A percentile compares a stretch with the other conserved stretches of the same genome.
phyloP scores from a whole-genome alignment of 331 rosid species.

The Malus hybrid region DNA sequence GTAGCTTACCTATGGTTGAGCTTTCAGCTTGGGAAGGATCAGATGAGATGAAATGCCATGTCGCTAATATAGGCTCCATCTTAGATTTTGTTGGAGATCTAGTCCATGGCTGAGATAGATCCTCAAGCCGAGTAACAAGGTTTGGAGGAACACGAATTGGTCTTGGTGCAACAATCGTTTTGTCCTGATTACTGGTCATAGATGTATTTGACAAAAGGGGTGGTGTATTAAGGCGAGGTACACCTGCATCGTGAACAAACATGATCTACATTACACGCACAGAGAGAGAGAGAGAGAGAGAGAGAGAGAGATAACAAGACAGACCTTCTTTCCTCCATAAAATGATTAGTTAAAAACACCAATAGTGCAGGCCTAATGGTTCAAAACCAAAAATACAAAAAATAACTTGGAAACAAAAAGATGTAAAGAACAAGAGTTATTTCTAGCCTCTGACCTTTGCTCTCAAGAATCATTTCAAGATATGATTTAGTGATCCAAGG shows the following conservation, averaged over 20 bases:
- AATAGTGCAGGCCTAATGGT: background rate
- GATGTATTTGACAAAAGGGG: conserved; percentile 66
- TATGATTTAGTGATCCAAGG: conserved; percentile 97
- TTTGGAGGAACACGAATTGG: conserved; percentile 82
- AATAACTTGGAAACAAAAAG: background rate
- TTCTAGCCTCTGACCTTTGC: conserved; percentile 51
- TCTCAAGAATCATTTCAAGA: conserved; percentile 96
- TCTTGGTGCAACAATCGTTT: conserved; percentile 62
- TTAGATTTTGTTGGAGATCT: conserved; percentile 89
- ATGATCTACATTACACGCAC: background rate
- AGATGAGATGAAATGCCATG: conserved; percentile 71
- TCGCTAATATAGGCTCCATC: conserved; percentile 78
- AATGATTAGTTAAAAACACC: conserved; percentile 8
- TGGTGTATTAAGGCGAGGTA: conserved; percentile 97
- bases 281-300: background rate
- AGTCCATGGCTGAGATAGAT: conserved; percentile 96
- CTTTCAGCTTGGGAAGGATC: conserved; percentile 45
- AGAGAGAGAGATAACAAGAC: background rate
- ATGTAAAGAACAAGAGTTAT: background rate
- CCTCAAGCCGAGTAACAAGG: conserved; percentile 69
- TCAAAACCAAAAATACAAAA: background rate
- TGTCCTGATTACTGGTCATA: conserved; percentile 54
- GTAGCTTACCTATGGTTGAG: conserved; percentile 65
- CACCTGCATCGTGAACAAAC: conserved; percentile 54
- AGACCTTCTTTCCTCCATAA: background rate